Evolutionary conservation across 257 asterid genomes (phyloP).

Genomic region (Coffea canephora): DNA sequence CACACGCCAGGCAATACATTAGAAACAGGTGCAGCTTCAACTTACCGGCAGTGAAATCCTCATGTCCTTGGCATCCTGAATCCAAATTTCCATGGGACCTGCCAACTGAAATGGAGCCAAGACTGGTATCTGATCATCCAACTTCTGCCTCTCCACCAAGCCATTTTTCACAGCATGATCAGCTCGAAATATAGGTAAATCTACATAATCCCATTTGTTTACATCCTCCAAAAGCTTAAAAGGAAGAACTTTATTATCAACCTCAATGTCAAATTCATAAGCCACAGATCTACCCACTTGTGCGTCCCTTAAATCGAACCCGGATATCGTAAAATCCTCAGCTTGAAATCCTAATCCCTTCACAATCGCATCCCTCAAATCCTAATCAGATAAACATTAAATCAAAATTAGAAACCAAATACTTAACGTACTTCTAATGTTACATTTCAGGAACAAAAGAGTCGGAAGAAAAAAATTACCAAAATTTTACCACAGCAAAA

Average conservation of each 20-base stretch:
- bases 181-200: conserved; percentile 76
- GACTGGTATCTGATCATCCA: conserved; percentile 61
- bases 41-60: conserved; percentile 91
- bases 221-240: conserved; percentile 94
- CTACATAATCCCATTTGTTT: conserved; percentile 84
- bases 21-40: conserved; percentile 14
- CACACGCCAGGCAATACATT: background rate
- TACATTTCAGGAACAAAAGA: background rate
- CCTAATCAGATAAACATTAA: conserved; percentile 35
- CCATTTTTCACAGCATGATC: conserved; percentile 46
- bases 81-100: conserved; percentile 98
- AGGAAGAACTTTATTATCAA: conserved; percentile 76
- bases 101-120: conserved; percentile 92
- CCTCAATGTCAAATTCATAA: conserved; percentile 87
- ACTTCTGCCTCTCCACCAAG: conserved; percentile 42
- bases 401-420: background rate
- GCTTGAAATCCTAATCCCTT: conserved; percentile 87
- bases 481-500: background rate
- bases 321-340: conserved; percentile 75
- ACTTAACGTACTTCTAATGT: background rate
- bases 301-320: conserved; percentile 87
- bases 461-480: background rate
- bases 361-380: conserved; percentile 81
- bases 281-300: conserved; percentile 83
- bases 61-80: conserved; percentile 94